These are phyloP conservation scores for Wallacemonas sp. DNA, from an alignment of 208 protist genomes.

Conservation along the genomic window DNA sequence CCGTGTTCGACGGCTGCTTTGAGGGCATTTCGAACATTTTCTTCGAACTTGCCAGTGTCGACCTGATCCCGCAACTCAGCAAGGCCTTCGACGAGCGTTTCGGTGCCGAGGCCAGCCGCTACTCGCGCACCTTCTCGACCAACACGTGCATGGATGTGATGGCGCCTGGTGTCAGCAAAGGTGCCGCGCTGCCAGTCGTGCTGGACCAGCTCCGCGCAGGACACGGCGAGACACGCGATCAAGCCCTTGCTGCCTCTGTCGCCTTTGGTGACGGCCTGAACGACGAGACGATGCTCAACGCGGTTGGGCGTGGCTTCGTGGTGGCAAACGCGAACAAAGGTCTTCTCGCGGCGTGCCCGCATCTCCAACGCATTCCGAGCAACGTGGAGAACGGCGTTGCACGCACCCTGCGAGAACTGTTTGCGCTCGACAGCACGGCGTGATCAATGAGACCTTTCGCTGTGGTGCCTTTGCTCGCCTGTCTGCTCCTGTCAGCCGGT, in stretches of 20 bases:
- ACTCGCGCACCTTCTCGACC: slow-evolving; percentile 20
- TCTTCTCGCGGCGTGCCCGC: slow-evolving; percentile 24
- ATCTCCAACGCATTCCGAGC: slow-evolving; percentile 32
- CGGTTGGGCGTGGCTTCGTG: slow-evolving; percentile 23
- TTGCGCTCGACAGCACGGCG: not conserved
- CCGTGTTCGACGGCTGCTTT: slow-evolving; percentile 18
- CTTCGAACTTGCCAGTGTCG: slow-evolving; percentile 19
- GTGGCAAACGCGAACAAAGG: slow-evolving; percentile 32
- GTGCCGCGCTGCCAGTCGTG: slow-evolving; percentile 10
- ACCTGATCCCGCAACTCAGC: slow-evolving; percentile 11
- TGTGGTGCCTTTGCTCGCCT: too few species aligned
- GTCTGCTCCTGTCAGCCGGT: too few species aligned
- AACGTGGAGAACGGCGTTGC: slow-evolving; percentile 39
- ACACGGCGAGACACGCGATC: not conserved
- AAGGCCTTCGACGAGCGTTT: slow-evolving; percentile 12
- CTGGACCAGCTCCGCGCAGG: slow-evolving; percentile 12
- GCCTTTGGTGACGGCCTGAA: slow-evolving; percentile 53
- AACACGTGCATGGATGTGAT: slow-evolving; percentile 42
- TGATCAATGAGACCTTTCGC: not conserved
- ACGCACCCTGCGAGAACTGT: slow-evolving; percentile 19
- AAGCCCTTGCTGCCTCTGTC: slow-evolving; percentile 6
- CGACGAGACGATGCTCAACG: slow-evolving; percentile 34
- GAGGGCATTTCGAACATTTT: slow-evolving; percentile 36
- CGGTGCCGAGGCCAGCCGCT: slow-evolving; percentile 13
- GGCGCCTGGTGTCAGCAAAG: slow-evolving; percentile 42